Evolutionary conservation across 805 yeast genomes (phyloP), one percentile per base, ranked within the genome.

Genomic region (Myxozyma monticola): DNA sequence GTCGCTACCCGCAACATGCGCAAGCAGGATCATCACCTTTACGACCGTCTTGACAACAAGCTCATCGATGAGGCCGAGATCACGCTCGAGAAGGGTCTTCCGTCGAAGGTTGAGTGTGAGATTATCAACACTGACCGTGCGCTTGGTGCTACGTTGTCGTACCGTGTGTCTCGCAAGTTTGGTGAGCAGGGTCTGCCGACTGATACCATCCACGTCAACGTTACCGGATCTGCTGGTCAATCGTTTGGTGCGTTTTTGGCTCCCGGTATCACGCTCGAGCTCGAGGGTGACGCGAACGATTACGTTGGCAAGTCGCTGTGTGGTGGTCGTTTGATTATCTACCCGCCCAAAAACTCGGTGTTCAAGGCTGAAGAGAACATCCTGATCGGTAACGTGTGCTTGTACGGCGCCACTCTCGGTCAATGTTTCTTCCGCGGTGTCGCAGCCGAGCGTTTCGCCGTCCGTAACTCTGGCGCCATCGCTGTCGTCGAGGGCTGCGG

Each of bases 381-480:
- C 60, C 84, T 91, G 67, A 85, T 91, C 56, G 99, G 99, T 73
- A 91, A 91, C 77, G 91, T 97, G 37, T 93, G 97, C 71, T 81
- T 91, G 73, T 91, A 91, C 66, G 99, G 99, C 71, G 98, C 99
- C 25, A 93, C 98, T 14, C 81, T 93, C 24, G 99, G 99, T 69
- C 72, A 85, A 56, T 95, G 96, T 7, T 91, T 87, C 71, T 84
- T 91, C 70, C 79, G 96, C 60, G 99, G 99, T 78, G 82, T 90
- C 70, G 98, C 96, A 35, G 98, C 99, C 58, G 99, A 91, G 76
- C 83, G 99, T 71, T 91, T 91, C 69, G 96, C 95, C 17, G 99
- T 91, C 52, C 86, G 99, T 76, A 91, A 91, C 79, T 93, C 98
- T 26, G 99, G 99, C 71, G 98, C 98, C 37, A 85, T 85, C 48